These are phyloP conservation scores for Candida patagonica DNA, from an alignment of 805 yeast genomes.

Conservation along the genomic window DNA sequence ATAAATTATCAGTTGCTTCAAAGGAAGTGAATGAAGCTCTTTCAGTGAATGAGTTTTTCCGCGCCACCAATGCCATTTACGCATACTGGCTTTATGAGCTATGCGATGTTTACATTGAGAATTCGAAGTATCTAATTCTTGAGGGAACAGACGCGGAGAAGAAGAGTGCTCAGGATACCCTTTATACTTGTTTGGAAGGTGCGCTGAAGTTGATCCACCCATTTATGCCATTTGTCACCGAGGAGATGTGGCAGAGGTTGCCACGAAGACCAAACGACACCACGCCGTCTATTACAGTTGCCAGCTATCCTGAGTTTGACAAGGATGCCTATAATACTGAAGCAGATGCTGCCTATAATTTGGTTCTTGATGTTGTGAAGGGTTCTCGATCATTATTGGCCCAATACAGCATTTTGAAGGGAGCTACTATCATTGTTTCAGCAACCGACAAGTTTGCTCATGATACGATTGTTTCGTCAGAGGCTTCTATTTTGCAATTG, in stretches of 20 bases:
- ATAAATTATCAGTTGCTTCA: constrained; percentile 66
- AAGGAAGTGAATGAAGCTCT: constrained; percentile 53
- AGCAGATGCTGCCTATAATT: constrained; percentile 69
- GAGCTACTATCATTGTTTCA: constrained; percentile 80
- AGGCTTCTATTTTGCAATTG: constrained; percentile 79
- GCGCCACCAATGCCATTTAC: constrained; percentile 78
- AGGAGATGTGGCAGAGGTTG: constrained; percentile 98
- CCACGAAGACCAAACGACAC: constrained; percentile 75
- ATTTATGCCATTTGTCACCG: constrained; percentile 95
- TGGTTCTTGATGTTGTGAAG: constrained; percentile 78
- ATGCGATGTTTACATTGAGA: constrained; percentile 97
- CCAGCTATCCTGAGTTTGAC: constrained; percentile 64
- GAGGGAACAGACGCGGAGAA: constrained; percentile 84
- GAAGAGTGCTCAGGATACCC: constrained; percentile 86
- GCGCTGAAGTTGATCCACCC: constrained; percentile 92
- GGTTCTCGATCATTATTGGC: constrained; percentile 86
- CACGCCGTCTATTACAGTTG: constrained; percentile 64
- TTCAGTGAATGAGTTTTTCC: constrained; percentile 82
- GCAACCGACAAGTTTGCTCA: constrained; percentile 40
- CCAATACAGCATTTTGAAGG: constrained; percentile 81
- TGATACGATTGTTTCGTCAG: constrained; percentile 56
- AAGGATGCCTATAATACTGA: constrained; percentile 51
- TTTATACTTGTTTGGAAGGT: constrained; percentile 85
- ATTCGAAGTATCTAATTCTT: constrained; percentile 82
- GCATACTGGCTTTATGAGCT: constrained; percentile 90